phyloP scores from a whole-genome alignment of 2,329 filamentous ascomycete genomes.

The Alternaria tenuissima region DNA sequence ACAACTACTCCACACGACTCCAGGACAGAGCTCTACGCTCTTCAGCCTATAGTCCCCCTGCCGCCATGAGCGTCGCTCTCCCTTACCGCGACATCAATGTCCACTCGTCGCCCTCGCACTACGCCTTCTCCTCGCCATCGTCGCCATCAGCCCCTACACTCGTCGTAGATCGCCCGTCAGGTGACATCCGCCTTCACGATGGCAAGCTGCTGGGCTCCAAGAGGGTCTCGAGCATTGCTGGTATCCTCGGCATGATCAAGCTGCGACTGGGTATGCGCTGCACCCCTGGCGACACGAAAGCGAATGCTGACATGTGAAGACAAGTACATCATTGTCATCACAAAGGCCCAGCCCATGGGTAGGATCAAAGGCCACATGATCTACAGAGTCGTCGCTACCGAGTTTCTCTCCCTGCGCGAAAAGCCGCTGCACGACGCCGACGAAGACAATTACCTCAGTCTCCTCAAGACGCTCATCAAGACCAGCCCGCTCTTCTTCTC shows the following conservation, averaged over 20 bases:
- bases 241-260: slow-evolving; percentile 93
- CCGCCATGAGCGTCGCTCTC: slow-evolving; percentile 61
- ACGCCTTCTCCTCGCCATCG: slow-evolving; percentile 96
- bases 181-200: slow-evolving; percentile 86
- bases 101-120: slow-evolving; percentile 88
- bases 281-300: no score
- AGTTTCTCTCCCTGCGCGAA: slow-evolving; percentile 93
- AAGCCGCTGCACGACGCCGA: slow-evolving; percentile 89
- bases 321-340: slow-evolving; percentile 97
- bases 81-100: slow-evolving; percentile 98
- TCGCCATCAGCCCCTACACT: slow-evolving; percentile 87
- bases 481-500: slow-evolving; percentile 96
- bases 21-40: not conserved
- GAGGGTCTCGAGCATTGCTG: slow-evolving; percentile 91
- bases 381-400: slow-evolving; percentile 89
- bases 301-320: slow-evolving; percentile 58
- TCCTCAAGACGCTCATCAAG: slow-evolving; percentile 83
- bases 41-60: not conserved
- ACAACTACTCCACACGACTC: no score
- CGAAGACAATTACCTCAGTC: slow-evolving; percentile 86
- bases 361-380: slow-evolving; percentile 95
- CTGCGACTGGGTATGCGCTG: slow-evolving; percentile 77
- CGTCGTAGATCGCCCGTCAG: slow-evolving; percentile 89
- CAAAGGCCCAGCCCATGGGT: slow-evolving; percentile 89
- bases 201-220: slow-evolving; percentile 77